Conservation (phyloP, 23 red algal species). For the Cyanidioschyzon merolae region DNA sequence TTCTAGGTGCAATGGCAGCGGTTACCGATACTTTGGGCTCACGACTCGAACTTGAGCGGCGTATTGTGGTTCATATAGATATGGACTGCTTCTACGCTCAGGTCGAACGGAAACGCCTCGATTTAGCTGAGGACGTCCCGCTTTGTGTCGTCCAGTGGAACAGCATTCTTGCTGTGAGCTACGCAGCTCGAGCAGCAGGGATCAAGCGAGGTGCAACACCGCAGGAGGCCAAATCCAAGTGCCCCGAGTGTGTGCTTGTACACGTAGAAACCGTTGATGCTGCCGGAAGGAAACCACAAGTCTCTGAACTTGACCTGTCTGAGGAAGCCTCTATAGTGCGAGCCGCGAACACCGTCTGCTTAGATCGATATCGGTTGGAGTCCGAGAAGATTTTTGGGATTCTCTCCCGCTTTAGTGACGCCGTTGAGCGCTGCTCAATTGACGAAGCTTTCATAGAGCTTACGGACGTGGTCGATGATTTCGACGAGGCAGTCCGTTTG, state of each 20-base stretch:
- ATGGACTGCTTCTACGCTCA: slow-evolving; percentile 94
- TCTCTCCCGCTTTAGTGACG: slow-evolving; percentile 24
- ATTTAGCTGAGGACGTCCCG: slow-evolving; percentile 33
- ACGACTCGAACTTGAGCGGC: not conserved
- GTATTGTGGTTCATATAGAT: slow-evolving; percentile 61
- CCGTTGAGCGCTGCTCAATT: slow-evolving; percentile 53
- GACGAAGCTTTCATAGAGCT: slow-evolving; percentile 96
- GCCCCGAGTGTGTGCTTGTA: slow-evolving; percentile 38
- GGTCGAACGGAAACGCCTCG: slow-evolving; percentile 65
- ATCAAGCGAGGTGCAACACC: slow-evolving; percentile 41
- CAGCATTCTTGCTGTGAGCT: slow-evolving; percentile 75
- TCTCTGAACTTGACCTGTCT: not conserved
- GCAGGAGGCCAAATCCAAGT: slow-evolving; percentile 39
- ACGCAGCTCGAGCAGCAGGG: slow-evolving; percentile 61
- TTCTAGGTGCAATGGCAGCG: not conserved
- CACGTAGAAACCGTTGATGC: slow-evolving; percentile 70
- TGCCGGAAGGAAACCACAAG: not conserved
- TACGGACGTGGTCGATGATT: slow-evolving; percentile 42
- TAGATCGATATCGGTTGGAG: slow-evolving; percentile 67
- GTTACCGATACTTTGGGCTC: not conserved
- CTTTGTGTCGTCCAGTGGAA: slow-evolving; percentile 81
- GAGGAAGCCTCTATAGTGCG: not conserved
- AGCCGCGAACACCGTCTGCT: slow-evolving; percentile 23
- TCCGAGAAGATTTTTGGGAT: slow-evolving; percentile 46
- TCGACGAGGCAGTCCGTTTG: slow-evolving; percentile 38